These are phyloP conservation scores for Candida tallmaniae DNA, from an alignment of 805 yeast species.

Conservation along the genomic window DNA sequence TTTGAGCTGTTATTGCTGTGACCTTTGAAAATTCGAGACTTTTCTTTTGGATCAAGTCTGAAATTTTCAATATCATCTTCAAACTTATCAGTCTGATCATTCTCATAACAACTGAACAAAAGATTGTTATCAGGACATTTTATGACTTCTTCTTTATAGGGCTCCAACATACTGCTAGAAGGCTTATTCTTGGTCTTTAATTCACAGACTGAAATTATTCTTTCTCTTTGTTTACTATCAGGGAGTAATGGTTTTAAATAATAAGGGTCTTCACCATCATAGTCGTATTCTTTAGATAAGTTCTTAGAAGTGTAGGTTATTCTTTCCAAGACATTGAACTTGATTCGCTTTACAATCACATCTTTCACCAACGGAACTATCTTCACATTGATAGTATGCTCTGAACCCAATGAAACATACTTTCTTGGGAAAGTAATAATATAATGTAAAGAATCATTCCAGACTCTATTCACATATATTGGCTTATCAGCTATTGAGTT, in stretches of 20 bases:
- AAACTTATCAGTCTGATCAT: constrained; percentile 12
- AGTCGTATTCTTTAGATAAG: constrained; percentile 40
- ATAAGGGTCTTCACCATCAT: constrained; percentile 27
- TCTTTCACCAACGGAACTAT: constrained; percentile 63
- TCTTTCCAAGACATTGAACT: constrained; percentile 62
- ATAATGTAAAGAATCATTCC: constrained; percentile 70
- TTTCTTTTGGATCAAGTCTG: constrained; percentile 3
- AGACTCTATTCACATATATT: constrained; percentile 66
- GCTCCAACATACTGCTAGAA: constrained; percentile 27
- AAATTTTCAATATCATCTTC: constrained; percentile 10
- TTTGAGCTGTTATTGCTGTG: not conserved
- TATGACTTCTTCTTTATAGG: constrained; percentile 57
- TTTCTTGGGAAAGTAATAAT: constrained; percentile 69
- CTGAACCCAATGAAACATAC: constrained; percentile 60
- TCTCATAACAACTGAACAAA: constrained; percentile 50
- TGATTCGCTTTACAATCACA: constrained; percentile 57
- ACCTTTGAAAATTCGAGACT: too few relatives aligned
- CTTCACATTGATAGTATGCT: constrained; percentile 57
- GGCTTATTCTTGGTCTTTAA: constrained; percentile 49
- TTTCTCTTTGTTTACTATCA: constrained; percentile 37
- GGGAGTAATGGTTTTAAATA: constrained; percentile 11
- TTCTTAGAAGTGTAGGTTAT: constrained; percentile 59
- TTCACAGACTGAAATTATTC: constrained; percentile 57
- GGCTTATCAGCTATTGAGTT: constrained; percentile 64
- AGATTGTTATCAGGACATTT: constrained; percentile 58